Conservation (phyloP, 2,329 filamentous ascomycete species). For the Incumbomyces delicatus region DNA sequence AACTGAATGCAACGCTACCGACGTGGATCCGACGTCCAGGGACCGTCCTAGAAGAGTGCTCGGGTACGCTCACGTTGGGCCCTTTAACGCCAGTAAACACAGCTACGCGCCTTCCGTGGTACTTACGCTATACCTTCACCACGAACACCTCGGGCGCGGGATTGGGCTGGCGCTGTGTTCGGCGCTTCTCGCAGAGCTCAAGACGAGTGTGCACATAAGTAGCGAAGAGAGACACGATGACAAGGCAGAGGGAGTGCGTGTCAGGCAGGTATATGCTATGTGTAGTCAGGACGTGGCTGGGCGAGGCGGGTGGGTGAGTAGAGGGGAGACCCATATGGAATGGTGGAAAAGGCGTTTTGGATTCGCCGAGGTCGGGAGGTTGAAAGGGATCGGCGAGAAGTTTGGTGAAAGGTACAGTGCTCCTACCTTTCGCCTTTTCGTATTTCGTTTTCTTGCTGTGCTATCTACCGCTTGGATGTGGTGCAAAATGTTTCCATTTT, state of each 20-base stretch:
- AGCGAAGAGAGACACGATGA: not conserved
- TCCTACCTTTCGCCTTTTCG: not conserved
- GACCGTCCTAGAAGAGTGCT: not conserved
- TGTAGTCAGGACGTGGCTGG: not conserved
- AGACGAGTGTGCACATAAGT: not conserved
- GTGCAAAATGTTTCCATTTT: too few species aligned
- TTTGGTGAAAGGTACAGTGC: conserved; percentile 1
- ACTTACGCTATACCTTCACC: not conserved
- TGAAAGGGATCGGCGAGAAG: not conserved
- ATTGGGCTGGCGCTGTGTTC: not conserved
- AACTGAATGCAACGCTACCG: not conserved
- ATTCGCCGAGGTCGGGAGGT: not conserved
- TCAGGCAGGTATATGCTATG: not conserved
- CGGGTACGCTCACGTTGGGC: not conserved
- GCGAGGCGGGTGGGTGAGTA: not conserved
- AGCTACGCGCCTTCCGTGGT: not conserved
- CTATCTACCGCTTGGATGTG: not conserved
- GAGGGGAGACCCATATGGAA: not conserved
- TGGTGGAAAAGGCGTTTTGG: not conserved
- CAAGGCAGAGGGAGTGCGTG: not conserved
- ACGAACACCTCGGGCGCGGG: not conserved
- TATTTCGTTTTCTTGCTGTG: not conserved
- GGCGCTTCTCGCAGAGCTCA: not conserved
- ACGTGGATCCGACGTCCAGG: not conserved
- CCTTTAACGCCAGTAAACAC: not conserved